A percentile compares a stretch with the other conserved stretches of the same genome.
phyloP scores from a whole-genome alignment of 75 land plant genomes.

The Picea sitchensis region DNA sequence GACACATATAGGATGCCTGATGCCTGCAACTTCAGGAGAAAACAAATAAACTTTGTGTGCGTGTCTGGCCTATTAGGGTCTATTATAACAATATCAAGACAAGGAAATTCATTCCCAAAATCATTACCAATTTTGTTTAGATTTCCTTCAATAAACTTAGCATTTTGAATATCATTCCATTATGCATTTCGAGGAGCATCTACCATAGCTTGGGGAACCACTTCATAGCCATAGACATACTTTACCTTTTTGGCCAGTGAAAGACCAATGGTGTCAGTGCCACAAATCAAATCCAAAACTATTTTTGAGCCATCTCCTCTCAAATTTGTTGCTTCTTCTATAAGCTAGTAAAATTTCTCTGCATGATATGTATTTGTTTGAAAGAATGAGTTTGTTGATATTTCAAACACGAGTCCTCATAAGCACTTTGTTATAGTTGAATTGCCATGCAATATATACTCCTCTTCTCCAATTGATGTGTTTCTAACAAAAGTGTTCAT shows the following conservation, averaged over 20 bases:
- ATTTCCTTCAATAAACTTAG: slow-evolving; percentile 87
- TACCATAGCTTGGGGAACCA: slow-evolving; percentile 76
- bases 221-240: slow-evolving; percentile 96
- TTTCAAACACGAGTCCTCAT: too few relatives aligned
- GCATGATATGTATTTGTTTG: too few relatives aligned
- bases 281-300: slow-evolving; percentile 88
- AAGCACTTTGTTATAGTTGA: too few relatives aligned
- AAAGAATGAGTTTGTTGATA: too few relatives aligned
- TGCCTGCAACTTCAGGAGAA: slow-evolving; percentile 59
- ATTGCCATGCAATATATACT: too few relatives aligned
- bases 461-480: too few relatives aligned
- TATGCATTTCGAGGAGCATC: slow-evolving; percentile 77
- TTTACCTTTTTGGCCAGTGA: slow-evolving; percentile 77
- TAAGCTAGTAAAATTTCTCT: slow-evolving; percentile 20
- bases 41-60: slow-evolving; percentile 79
- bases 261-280: slow-evolving; percentile 92
- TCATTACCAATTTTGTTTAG: slow-evolving; percentile 70
- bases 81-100: slow-evolving; percentile 82
- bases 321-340: slow-evolving; percentile 68
- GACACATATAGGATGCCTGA: slow-evolving; percentile 80
- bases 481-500: too few relatives aligned
- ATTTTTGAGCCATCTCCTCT: slow-evolving; percentile 81
- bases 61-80: slow-evolving; percentile 95
- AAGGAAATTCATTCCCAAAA: slow-evolving; percentile 75
- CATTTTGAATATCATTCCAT: slow-evolving; percentile 73